Percentiles rank a stretch among this genome's conserved stretches.
These are phyloP conservation scores for Kokia cookei DNA, from an alignment of 441 rosid genomes.

Conservation along the genomic window DNA sequence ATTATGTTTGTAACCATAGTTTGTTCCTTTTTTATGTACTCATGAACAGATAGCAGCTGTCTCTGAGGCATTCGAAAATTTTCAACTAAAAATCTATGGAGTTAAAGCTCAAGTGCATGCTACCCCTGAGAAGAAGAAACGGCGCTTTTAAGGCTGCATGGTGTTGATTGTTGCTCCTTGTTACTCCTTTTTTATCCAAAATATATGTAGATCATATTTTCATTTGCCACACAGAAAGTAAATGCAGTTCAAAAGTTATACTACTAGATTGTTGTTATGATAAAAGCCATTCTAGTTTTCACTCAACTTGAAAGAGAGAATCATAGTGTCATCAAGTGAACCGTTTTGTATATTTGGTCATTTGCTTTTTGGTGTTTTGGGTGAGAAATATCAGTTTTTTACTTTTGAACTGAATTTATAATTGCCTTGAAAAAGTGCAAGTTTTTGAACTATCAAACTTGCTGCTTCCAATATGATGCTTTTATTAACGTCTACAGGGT, in stretches of 20 bases:
- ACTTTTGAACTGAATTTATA: neutral
- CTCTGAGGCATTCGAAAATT: constrained; percentile 87
- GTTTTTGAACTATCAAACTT: neutral
- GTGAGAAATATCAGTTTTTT: neutral
- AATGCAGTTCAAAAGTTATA: neutral
- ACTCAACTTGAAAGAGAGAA: neutral
- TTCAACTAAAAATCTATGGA: constrained; percentile 80
- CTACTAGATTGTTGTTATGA: neutral
- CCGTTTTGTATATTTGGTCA: constrained; percentile 4
- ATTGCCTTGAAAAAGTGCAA: neutral
- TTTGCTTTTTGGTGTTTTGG: neutral
- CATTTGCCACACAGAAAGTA: neutral
- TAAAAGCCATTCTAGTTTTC: neutral
- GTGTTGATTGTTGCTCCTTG: neutral
- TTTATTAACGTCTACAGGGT: neutral
- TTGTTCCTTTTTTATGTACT: neutral
- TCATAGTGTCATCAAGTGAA: neutral
- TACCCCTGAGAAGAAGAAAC: constrained; percentile 89
- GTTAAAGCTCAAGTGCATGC: constrained; percentile 79
- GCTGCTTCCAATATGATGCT: neutral
- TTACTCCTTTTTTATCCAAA: neutral
- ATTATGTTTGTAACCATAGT: neutral
- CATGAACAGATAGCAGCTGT: constrained; percentile 64
- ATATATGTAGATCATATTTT: neutral
- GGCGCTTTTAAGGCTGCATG: constrained; percentile 20